Conservation (phyloP, 371 early-diverging fungal species). For the Phascolomyces articulosus region DNA sequence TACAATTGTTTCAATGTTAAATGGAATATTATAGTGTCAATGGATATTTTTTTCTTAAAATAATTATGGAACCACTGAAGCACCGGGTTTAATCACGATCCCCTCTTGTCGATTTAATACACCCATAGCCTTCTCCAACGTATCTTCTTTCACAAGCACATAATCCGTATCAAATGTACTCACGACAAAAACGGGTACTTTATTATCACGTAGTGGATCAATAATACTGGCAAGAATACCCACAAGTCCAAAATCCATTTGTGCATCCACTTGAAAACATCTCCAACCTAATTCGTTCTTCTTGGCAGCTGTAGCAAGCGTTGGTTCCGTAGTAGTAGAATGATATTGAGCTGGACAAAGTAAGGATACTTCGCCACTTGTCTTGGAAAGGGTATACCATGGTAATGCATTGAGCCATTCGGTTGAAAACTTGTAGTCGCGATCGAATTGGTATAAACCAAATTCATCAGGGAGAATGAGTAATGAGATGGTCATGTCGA, state of each 20-base stretch:
- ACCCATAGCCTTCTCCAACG: slow-evolving; percentile 44
- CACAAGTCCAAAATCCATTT: slow-evolving; percentile 75
- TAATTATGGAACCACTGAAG: neutral
- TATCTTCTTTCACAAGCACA: slow-evolving; percentile 68
- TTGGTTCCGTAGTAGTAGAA: slow-evolving; percentile 1
- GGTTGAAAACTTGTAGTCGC: slow-evolving; percentile 12
- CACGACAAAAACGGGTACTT: slow-evolving; percentile 72
- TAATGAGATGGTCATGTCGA: slow-evolving; percentile 22
- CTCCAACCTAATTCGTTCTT: slow-evolving; percentile 63
- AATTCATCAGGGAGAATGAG: slow-evolving; percentile 39
- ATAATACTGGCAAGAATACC: slow-evolving; percentile 72
- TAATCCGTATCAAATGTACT: slow-evolving; percentile 85
- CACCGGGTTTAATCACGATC: slow-evolving; percentile 17
- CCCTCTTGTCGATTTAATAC: slow-evolving; percentile 29
- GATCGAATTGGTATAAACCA: slow-evolving; percentile 37
- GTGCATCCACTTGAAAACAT: slow-evolving; percentile 67
- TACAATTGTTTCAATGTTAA: too few relatives aligned
- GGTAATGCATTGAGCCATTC: slow-evolving; percentile 25
- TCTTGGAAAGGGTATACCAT: slow-evolving; percentile 64
- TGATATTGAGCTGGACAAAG: slow-evolving; percentile 43
- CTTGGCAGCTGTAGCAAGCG: slow-evolving; percentile 27
- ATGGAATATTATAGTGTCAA: neutral
- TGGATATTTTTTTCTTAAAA: too few relatives aligned
- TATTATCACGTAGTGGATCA: slow-evolving; percentile 56
- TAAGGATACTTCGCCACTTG: slow-evolving; percentile 58